A percentile compares a stretch with the other conserved stretches of the same genome.
Evolutionary conservation across 2,329 filamentous ascomycete genomes (phyloP).

Genomic region (Diaporthe sp.): DNA sequence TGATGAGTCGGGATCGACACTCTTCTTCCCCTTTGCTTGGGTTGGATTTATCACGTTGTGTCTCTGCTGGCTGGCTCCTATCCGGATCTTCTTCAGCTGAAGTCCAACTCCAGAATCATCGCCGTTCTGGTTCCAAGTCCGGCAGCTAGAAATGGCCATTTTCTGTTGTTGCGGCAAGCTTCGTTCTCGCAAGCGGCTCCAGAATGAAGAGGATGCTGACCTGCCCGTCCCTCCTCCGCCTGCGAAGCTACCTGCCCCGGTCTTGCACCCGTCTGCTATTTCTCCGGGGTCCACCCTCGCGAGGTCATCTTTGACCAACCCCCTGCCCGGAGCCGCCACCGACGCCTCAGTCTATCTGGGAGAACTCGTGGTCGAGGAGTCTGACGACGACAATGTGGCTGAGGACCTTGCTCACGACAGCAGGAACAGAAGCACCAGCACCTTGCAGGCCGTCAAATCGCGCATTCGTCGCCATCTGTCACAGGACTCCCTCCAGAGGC

Average conservation of each 20-base stretch:
- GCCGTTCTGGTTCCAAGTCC: background rate
- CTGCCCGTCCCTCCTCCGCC: slow-evolving; percentile 41
- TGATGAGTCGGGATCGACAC: background rate
- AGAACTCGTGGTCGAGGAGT: slow-evolving; percentile 53
- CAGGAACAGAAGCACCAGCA: slow-evolving; percentile 52
- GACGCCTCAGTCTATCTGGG: slow-evolving; percentile 44
- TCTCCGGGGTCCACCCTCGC: slow-evolving; percentile 39
- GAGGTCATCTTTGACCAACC: slow-evolving; percentile 40
- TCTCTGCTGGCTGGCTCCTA: background rate
- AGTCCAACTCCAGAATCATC: background rate
- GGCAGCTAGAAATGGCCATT: slow-evolving; percentile 46
- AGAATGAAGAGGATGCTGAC: slow-evolving; percentile 7
- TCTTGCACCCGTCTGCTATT: slow-evolving; percentile 37
- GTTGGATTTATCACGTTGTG: background rate
- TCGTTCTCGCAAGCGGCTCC: slow-evolving; percentile 36
- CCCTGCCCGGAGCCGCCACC: slow-evolving; percentile 38
- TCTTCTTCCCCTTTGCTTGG: background rate
- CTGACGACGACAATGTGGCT: slow-evolving; percentile 58
- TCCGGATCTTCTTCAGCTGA: background rate
- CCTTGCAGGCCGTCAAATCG: slow-evolving; percentile 59
- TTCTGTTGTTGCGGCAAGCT: slow-evolving; percentile 51
- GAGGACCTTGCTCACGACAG: slow-evolving; percentile 45
- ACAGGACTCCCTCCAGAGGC: slow-evolving; percentile 55
- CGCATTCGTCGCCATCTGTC: slow-evolving; percentile 61
- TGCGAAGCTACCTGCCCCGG: slow-evolving; percentile 40